Evolutionary conservation across 2,329 filamentous ascomycete genomes (phyloP), one percentile per base, ranked within the genome.

Genomic region (Aspergillus sp.): DNA sequence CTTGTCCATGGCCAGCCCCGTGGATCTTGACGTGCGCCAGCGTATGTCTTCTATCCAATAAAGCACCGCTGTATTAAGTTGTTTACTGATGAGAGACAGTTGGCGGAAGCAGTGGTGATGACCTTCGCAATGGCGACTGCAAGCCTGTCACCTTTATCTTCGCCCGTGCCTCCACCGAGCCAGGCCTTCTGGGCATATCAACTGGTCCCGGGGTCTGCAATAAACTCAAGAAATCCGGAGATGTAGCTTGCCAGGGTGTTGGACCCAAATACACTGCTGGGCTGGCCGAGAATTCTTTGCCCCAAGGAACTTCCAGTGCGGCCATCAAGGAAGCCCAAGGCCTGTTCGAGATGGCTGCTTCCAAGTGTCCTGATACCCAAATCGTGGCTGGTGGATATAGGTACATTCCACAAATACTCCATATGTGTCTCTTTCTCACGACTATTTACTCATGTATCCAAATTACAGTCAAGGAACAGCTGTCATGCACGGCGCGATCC

Each of bases 81-180:
- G 27, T 9, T 30, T 11, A 48, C 51, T 49, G 51, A 54, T 30
- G 24, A 20, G 17, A 22, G 4, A 17, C 15, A 63, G 66, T 64
- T 34, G 58, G 41, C 30, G 61, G 19, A 41, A 46, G 41, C n/a
- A 46, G 58, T 15, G 64, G 73, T 5, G 75, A 75, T 9, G 77
- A 79, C 39, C 75, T 78, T 56, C 73, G 71, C 7, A 56, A 64
- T 27, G 73, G 73, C 9, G 68, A 70, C 7, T 81, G 79, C 68
- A 72, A 68, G 61, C 69, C 72, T 30, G 67, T 80, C 20, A 75
- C 79, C 24, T 77, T 82, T 50, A 77, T 82, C 47, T 82, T 78
- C 60, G 79, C 80, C 9, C 75, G 80, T 46, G 80, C 78, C 22
- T 80, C 79, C 12, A 77, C 75, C 13, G 80, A 82, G 61, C 63